phyloP scores from a whole-genome alignment of 2,329 filamentous ascomycete species.

The Endoconidiophora polonica region DNA sequence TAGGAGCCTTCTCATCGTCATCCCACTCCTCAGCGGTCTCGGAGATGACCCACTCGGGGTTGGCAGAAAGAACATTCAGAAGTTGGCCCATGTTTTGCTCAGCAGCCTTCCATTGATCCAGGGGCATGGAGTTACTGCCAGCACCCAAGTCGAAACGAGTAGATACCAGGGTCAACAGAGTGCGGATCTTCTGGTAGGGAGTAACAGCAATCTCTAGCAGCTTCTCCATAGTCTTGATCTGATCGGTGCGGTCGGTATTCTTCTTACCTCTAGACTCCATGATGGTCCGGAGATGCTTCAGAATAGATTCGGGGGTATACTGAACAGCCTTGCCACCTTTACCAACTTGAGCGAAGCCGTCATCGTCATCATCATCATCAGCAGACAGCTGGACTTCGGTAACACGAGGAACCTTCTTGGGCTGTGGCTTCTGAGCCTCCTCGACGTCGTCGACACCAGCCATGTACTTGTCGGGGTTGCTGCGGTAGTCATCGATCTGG shows the following conservation, averaged over 20 bases:
- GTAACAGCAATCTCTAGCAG: slow-evolving; percentile 74
- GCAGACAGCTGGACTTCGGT: slow-evolving; percentile 31
- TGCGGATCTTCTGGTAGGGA: slow-evolving; percentile 86
- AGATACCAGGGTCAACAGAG: slow-evolving; percentile 79
- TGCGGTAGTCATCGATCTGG: slow-evolving; percentile 75
- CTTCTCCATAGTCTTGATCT: slow-evolving; percentile 97
- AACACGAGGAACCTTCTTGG: slow-evolving; percentile 26
- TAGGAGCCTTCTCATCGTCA: slow-evolving; percentile 86
- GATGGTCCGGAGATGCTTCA: slow-evolving; percentile 88
- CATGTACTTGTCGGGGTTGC: slow-evolving; percentile 77
- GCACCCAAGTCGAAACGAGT: slow-evolving; percentile 86
- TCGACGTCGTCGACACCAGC: slow-evolving; percentile 57
- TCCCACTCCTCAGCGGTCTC: slow-evolving; percentile 97
- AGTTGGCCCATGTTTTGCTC: slow-evolving; percentile 71
- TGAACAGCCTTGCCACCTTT: slow-evolving; percentile 76
- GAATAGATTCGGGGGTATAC: slow-evolving; percentile 93
- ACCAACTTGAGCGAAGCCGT: slow-evolving; percentile 78
- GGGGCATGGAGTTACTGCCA: slow-evolving; percentile 63
- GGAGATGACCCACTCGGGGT: slow-evolving; percentile 67
- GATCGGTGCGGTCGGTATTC: slow-evolving; percentile 88
- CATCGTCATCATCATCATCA: slow-evolving; percentile 43
- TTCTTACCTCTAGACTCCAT: slow-evolving; percentile 96
- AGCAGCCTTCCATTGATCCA: slow-evolving; percentile 93
- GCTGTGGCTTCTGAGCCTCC: slow-evolving; percentile 27
- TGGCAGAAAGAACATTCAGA: slow-evolving; percentile 61